Evolutionary conservation across 768 basidiomycete species (phyloP).

Genomic region (Leccinellum albellum): DNA sequence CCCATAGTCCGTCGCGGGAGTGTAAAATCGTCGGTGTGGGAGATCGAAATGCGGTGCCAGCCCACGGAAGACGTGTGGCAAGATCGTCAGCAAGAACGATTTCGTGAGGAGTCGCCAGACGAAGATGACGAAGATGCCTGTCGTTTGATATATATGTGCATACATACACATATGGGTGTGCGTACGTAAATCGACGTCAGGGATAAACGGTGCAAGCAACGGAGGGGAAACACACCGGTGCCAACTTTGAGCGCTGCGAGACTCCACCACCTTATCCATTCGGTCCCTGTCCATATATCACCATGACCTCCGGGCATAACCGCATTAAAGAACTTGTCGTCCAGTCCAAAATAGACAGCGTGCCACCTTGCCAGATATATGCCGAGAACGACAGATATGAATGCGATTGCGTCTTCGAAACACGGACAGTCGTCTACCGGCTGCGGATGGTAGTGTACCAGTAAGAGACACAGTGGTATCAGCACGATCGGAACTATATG

Average conservation of each 20-base stretch:
- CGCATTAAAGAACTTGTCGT: constrained; percentile 28
- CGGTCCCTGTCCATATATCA: constrained; percentile 32
- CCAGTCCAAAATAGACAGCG: constrained; percentile 40
- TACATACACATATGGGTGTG: not conserved
- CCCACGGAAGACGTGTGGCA: constrained; percentile 83
- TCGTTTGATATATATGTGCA: not conserved
- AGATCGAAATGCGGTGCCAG: constrained; percentile 64
- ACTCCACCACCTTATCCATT: constrained; percentile 34
- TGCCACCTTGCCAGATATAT: constrained; percentile 66
- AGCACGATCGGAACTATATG: constrained; percentile 53
- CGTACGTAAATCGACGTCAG: not conserved
- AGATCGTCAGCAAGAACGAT: constrained; percentile 60
- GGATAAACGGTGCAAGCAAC: not conserved
- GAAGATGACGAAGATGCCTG: constrained; percentile 78
- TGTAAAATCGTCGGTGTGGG: constrained; percentile 85
- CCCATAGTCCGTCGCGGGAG: constrained; percentile 85
- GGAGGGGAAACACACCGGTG: constrained; percentile 32
- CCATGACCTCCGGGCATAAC: constrained; percentile 59
- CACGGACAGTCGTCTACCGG: constrained; percentile 97
- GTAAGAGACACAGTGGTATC: constrained; percentile 59
- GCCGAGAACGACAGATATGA: constrained; percentile 83
- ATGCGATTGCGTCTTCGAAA: constrained; percentile 96
- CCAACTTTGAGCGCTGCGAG: constrained; percentile 39
- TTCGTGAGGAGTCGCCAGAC: constrained; percentile 88
- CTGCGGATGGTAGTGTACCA: constrained; percentile 88